A percentile compares a stretch with the other conserved stretches of the same genome.
These are phyloP conservation scores for Geotrichum reessii DNA, from an alignment of 1,139 yeast genomes.

Conservation along the genomic window DNA sequence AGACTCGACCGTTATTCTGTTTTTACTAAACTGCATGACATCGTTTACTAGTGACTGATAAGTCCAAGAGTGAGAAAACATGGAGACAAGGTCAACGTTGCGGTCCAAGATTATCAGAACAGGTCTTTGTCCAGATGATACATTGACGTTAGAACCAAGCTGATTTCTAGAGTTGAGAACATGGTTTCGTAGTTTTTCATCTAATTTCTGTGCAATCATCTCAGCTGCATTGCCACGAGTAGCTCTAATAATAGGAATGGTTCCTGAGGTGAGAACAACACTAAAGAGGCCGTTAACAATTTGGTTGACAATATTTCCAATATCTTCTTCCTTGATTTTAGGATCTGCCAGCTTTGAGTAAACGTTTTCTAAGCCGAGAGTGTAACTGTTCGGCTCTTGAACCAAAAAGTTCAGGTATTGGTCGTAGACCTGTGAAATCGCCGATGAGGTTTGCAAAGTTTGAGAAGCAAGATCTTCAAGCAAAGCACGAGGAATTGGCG, in stretches of 20 bases:
- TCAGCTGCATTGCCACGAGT: conserved; percentile 95
- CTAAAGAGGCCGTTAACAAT: conserved; percentile 80
- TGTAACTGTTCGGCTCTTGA: conserved; percentile 85
- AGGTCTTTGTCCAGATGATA: conserved; percentile 44
- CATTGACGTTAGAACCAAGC: conserved; percentile 22
- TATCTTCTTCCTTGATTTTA: conserved; percentile 63
- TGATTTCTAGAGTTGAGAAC: conserved; percentile 58
- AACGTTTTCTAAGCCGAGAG: conserved; percentile 61
- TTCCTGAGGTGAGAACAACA: conserved; percentile 66
- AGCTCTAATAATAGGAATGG: conserved; percentile 84
- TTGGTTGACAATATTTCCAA: conserved; percentile 59
- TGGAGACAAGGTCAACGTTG: conserved; percentile 80
- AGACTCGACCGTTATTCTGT: conserved; percentile 57
- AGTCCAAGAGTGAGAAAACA: conserved; percentile 97
- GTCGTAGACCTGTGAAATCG: conserved; percentile 83
- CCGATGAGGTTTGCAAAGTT: conserved; percentile 60
- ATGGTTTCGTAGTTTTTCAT: conserved; percentile 75
- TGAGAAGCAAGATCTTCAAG: conserved; percentile 85
- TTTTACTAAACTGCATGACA: conserved; percentile 74
- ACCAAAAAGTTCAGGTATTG: conserved; percentile 89
- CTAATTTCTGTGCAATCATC: conserved; percentile 80
- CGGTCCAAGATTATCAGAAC: conserved; percentile 82
- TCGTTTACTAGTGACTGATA: conserved; percentile 95
- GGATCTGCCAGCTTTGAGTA: conserved; percentile 70
- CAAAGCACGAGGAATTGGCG: conserved; percentile 66